Base-by-base conservation (phyloP, 306 rosid genomes). In the Coriaria nepalensis region DNA sequence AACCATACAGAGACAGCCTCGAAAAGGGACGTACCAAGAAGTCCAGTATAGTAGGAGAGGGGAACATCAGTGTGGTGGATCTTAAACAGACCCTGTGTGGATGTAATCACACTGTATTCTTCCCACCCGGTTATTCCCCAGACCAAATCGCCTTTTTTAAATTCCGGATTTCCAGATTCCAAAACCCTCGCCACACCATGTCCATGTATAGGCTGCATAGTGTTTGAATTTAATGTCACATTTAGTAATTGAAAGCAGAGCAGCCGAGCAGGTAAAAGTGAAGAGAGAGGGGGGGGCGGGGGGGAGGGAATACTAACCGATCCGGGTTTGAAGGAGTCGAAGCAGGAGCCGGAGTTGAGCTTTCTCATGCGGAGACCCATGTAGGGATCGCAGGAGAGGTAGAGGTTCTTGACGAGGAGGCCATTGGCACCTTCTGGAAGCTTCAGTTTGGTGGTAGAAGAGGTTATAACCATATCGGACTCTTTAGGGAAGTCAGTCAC, bases 361-460 rank as follows among this genome's bases (percentile, higher is more conserved):
- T 49, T 58, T 6, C 1, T 6, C 78, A 72, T 73, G 51, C 37
- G 15, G 13, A 47, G 6, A 39, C 71, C 65, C 82, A 73, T 66
- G 73, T 53, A 70, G 11, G 94, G 94, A 60, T 83, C 94, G 41
- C 88, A 76, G n/a, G 87, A 74, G 15, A 83, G 57, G 72, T 68
- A 70, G 4, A 83, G 71, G 35, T 79, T 79, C 57, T 83, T 83
- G 2, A 83, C 78, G 48, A 79, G 50, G 34, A 83, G 60, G 32
- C 76, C 60, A 45, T 67, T 50, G 15, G 74, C 61, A 38, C 49
- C 40, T 38, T 62, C 37, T 37, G 64, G 58, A 33, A 81, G 62
- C 29, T 69, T 40, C 47, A 74, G 55, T 49, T 45, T 66, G 39
- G 61, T 51, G 37, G 67, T 57, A 6, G 59, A 46, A 55, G 36